Percentiles rank a stretch among this genome's conserved stretches.
phyloP scores from a whole-genome alignment of 1,284 basidiomycete genomes.

The Melampsora americana region DNA sequence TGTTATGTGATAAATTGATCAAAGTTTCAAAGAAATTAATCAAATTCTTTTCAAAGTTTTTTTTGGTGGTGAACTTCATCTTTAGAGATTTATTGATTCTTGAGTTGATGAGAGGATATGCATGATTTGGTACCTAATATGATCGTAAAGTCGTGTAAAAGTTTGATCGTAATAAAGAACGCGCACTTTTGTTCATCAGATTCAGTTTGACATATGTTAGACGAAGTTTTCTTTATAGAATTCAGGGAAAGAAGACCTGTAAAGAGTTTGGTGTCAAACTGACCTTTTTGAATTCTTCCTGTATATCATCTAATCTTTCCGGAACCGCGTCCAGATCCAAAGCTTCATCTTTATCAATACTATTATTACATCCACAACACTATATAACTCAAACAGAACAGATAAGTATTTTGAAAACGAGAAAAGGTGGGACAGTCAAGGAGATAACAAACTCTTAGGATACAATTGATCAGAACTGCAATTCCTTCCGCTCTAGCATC shows the following conservation, averaged over 20 bases:
- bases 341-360: slow-evolving; percentile 71
- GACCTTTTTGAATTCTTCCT: slow-evolving; percentile 76
- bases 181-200: not conserved
- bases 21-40: slow-evolving; percentile 53
- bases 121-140: slow-evolving; percentile 64
- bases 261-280: slow-evolving; percentile 41
- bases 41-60: slow-evolving; percentile 67
- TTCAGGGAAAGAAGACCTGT: slow-evolving; percentile 34
- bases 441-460: slow-evolving; percentile 16
- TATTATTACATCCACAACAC: slow-evolving; percentile 77
- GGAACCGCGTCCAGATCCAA: slow-evolving; percentile 80
- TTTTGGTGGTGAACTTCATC: slow-evolving; percentile 61
- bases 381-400: slow-evolving; percentile 38
- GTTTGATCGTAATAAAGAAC: not conserved
- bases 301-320: slow-evolving; percentile 76
- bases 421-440: not conserved
- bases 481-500: slow-evolving; percentile 19
- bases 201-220: slow-evolving; percentile 1
- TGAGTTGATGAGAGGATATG: slow-evolving; percentile 68
- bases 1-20: slow-evolving; percentile 69
- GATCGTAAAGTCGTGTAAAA: not conserved
- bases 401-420: too few relatives aligned
- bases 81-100: slow-evolving; percentile 67
- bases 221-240: slow-evolving; percentile 27
- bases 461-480: slow-evolving; percentile 29